Evolutionary conservation across 2,329 filamentous ascomycete genomes (phyloP).

Genomic region (Corynespora cassiicola): DNA sequence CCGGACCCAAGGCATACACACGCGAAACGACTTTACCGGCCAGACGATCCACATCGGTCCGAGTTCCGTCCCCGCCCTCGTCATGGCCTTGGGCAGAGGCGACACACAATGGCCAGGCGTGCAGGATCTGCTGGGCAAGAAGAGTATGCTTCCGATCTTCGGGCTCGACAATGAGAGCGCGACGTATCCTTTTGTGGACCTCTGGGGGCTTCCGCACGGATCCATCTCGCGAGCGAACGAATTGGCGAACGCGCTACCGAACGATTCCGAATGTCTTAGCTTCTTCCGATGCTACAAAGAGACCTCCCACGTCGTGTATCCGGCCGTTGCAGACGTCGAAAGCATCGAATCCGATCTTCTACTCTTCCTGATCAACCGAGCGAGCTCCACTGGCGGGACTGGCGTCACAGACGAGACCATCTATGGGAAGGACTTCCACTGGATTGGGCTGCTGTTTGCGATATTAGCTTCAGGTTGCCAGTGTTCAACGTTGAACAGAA

Average conservation of each 20-base stretch:
- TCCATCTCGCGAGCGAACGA: constrained; percentile 64
- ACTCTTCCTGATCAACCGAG: constrained; percentile 60
- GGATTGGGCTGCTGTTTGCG: constrained; percentile 66
- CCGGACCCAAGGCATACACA: constrained; percentile 64
- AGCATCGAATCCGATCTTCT: constrained; percentile 62
- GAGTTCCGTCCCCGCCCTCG: constrained; percentile 67
- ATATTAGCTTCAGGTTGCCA: constrained; percentile 69
- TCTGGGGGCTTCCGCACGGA: constrained; percentile 67
- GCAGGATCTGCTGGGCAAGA: constrained; percentile 63
- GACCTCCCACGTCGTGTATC: constrained; percentile 66
- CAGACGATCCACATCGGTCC: constrained; percentile 68
- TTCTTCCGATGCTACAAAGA: constrained; percentile 66
- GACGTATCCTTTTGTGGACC: constrained; percentile 70
- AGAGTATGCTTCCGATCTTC: constrained; percentile 67
- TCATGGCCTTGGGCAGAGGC: constrained; percentile 57
- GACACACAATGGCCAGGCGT: constrained; percentile 58
- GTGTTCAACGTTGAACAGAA: constrained; percentile 63
- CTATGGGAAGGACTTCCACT: constrained; percentile 64
- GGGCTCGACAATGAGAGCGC: constrained; percentile 69
- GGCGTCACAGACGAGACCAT: constrained; percentile 61
- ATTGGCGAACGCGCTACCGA: constrained; percentile 64
- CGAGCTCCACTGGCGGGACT: constrained; percentile 49
- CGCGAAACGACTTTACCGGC: constrained; percentile 64
- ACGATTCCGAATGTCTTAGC: constrained; percentile 63
- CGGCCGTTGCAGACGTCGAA: constrained; percentile 63